Percentiles rank a stretch among this genome's conserved stretches.
Conservation (phyloP, 306 rosid species). For the Prosopis cineraria region DNA sequence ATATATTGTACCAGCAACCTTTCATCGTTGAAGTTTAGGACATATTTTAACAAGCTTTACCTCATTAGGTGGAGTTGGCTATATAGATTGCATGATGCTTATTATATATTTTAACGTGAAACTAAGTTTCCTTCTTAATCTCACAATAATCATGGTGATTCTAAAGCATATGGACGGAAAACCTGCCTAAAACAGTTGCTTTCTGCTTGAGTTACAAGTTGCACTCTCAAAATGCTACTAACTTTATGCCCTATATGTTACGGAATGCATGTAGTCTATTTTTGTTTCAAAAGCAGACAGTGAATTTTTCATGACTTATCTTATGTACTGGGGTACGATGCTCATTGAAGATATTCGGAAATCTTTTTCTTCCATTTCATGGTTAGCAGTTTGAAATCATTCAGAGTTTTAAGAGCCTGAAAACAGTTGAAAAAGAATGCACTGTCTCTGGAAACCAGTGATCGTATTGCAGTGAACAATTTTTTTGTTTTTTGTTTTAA, state of each 20-base stretch:
- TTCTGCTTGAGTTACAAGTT: background rate
- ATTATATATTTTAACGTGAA: background rate
- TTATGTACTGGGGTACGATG: background rate
- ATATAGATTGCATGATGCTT: no score
- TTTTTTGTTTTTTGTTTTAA: no score
- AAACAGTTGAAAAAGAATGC: background rate
- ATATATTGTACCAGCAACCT: background rate
- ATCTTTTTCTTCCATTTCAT: background rate
- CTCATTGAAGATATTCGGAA: background rate
- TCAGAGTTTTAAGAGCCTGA: background rate
- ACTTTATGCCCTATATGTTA: background rate
- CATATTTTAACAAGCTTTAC: background rate
- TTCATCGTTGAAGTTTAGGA: background rate
- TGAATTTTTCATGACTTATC: background rate
- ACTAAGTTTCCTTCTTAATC: conserved; percentile 12
- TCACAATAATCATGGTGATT: background rate
- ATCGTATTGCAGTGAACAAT: background rate
- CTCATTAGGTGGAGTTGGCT: no score
- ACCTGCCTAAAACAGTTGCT: background rate
- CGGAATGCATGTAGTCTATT: background rate
- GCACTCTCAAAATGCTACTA: background rate
- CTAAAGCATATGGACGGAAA: conserved; percentile 6
- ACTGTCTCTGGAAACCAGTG: background rate
- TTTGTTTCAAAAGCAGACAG: background rate
- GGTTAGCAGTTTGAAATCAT: background rate